A percentile compares a stretch with the other conserved stretches of the same genome.
Evolutionary conservation across 2,329 filamentous ascomycete species (phyloP).

Genomic region (Aspergillus pseudoterreus): DNA sequence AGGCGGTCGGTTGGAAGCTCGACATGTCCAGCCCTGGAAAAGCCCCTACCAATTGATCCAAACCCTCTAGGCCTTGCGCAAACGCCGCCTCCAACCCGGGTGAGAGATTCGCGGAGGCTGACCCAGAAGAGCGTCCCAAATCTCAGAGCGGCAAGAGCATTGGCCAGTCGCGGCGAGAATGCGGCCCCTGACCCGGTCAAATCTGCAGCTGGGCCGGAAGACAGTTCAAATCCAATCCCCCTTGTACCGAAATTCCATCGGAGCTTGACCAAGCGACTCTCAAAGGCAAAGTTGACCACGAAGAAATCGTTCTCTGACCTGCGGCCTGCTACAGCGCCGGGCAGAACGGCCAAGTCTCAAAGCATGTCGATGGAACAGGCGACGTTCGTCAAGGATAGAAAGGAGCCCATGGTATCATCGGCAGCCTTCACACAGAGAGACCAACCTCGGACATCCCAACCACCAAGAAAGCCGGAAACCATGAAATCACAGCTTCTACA

Average conservation of each 20-base stretch:
- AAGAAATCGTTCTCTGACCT: constrained; percentile 11
- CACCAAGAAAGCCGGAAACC: constrained; percentile 17
- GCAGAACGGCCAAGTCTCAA: constrained; percentile 19
- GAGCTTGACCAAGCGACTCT: constrained; percentile 22
- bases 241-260: constrained; percentile 15
- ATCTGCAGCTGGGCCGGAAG: constrained; percentile 20
- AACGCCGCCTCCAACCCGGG: constrained; percentile 10
- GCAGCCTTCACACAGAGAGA: constrained; percentile 9
- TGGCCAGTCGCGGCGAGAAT: constrained; percentile 10
- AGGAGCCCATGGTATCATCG: constrained; percentile 12
- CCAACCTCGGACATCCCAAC: constrained; percentile 5
- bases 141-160: constrained; percentile 10
- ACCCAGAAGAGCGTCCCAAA: constrained; percentile 16
- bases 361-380: constrained; percentile 26
- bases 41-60: constrained; percentile 31
- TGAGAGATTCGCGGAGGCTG: constrained; percentile 7
- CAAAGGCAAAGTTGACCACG: constrained; percentile 17
- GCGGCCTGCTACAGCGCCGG: constrained; percentile 27
- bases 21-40: constrained; percentile 16
- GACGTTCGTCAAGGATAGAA: constrained; percentile 17
- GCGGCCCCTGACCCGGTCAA: constrained; percentile 15
- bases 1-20: constrained; percentile 4
- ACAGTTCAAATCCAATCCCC: constrained; percentile 8
- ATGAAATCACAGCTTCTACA: constrained; percentile 32
- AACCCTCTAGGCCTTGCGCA: constrained; percentile 4